Conservation (phyloP, 768 basidiomycete species). For the Termitomyces sp. region DNA sequence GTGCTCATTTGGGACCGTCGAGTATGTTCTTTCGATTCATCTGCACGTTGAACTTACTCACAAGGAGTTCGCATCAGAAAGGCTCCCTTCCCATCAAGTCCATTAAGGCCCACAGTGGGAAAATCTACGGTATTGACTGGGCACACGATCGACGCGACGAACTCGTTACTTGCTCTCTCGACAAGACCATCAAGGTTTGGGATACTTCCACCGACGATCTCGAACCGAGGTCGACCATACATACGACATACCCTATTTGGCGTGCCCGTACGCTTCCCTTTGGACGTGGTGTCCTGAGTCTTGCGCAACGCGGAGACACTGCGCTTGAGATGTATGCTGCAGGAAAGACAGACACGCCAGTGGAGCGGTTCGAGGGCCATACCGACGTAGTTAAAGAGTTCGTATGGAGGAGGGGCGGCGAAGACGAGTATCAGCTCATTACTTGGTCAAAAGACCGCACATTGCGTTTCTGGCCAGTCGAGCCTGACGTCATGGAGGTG, state of each 20-base stretch:
- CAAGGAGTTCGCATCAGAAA: slow-evolving; percentile 50
- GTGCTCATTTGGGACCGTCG: slow-evolving; percentile 94
- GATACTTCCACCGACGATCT: slow-evolving; percentile 32
- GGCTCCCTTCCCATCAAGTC: slow-evolving; percentile 76
- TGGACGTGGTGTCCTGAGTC: slow-evolving; percentile 79
- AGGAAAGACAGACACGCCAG: slow-evolving; percentile 38
- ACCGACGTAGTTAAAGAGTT: slow-evolving; percentile 96
- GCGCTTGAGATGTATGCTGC: slow-evolving; percentile 78
- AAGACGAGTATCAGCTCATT: slow-evolving; percentile 56
- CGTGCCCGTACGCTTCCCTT: slow-evolving; percentile 91
- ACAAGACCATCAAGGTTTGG: slow-evolving; percentile 92
- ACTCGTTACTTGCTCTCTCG: slow-evolving; percentile 91
- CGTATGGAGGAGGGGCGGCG: slow-evolving; percentile 80
- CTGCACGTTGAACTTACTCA: background rate
- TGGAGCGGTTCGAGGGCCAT: slow-evolving; percentile 83
- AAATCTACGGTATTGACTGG: slow-evolving; percentile 99
- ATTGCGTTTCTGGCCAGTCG: slow-evolving; percentile 87
- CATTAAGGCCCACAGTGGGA: slow-evolving; percentile 80
- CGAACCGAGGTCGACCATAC: slow-evolving; percentile 49
- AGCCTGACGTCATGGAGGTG: slow-evolving; percentile 66
- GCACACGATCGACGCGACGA: slow-evolving; percentile 69
- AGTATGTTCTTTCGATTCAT: slow-evolving; percentile 38
- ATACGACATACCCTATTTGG: slow-evolving; percentile 90
- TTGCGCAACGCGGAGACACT: slow-evolving; percentile 87
- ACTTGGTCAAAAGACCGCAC: slow-evolving; percentile 88